A percentile compares a stretch with the other conserved stretches of the same genome.
These are phyloP conservation scores for Cladosporium halotolerans DNA, from an alignment of 2,329 filamentous ascomycete genomes.

Conservation along the genomic window DNA sequence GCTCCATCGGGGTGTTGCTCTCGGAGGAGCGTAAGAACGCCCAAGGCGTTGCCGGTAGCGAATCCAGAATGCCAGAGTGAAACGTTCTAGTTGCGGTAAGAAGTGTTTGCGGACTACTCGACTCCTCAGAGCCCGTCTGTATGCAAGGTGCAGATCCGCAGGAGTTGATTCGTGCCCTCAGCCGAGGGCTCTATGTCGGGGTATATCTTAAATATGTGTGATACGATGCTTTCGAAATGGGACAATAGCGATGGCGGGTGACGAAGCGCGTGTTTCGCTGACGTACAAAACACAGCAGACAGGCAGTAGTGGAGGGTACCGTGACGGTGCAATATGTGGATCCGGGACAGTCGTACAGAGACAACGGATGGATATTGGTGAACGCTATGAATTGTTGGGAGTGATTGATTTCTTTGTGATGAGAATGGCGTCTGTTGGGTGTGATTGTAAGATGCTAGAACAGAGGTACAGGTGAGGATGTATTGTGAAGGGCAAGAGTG, in stretches of 20 bases:
- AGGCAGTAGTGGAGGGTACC: slow-evolving; percentile 1
- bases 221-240: neutral
- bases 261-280: neutral
- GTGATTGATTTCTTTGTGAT: slow-evolving; percentile 8
- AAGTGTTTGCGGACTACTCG: too few relatives aligned
- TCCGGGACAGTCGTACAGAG: too few relatives aligned
- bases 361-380: too few relatives aligned
- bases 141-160: slow-evolving; percentile 1
- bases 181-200: neutral
- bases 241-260: neutral
- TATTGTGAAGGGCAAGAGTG: neutral
- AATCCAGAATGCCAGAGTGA: slow-evolving; percentile 24
- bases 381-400: neutral
- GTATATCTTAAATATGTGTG: slow-evolving; percentile 4
- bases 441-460: slow-evolving; percentile 4
- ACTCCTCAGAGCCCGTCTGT: neutral
- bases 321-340: neutral
- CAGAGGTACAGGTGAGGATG: slow-evolving; percentile 6
- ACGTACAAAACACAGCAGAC: neutral
- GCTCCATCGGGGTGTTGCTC: slow-evolving; percentile 15
- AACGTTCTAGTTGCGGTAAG: neutral
- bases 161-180: neutral
- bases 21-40: slow-evolving; percentile 20
- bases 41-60: slow-evolving; percentile 29
- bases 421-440: neutral